Percentiles rank a stretch among this genome's conserved stretches.
Evolutionary conservation across 2,329 filamentous ascomycete genomes (phyloP).

Genomic region (Alternaria hordeiaustralica): DNA sequence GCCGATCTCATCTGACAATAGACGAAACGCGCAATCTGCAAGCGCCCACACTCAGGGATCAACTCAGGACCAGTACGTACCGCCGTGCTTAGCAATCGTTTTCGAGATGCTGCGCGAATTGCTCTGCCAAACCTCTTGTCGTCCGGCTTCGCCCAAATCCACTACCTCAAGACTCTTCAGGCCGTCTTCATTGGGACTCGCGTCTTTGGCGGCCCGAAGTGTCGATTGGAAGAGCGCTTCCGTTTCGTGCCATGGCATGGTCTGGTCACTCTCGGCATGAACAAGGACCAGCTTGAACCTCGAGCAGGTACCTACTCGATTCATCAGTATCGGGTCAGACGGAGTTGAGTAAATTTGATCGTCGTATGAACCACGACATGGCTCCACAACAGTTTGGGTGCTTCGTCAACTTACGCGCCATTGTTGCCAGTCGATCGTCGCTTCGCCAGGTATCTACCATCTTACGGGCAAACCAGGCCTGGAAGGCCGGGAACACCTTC

Average conservation of each 20-base stretch:
- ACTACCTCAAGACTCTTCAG: conserved; percentile 25
- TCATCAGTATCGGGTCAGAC: conserved; percentile 10
- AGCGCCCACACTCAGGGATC: conserved; percentile 3
- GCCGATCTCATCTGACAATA: conserved; percentile 10
- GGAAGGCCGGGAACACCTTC: conserved; percentile 67
- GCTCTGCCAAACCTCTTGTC: conserved; percentile 39
- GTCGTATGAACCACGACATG: background rate
- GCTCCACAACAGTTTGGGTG: background rate
- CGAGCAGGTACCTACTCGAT: conserved; percentile 16
- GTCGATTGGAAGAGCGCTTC: conserved; percentile 41
- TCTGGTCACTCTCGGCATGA: conserved; percentile 43
- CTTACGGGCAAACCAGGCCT: conserved; percentile 67
- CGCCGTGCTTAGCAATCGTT: conserved; percentile 46
- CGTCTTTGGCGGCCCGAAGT: conserved; percentile 30
- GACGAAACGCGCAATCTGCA: conserved; percentile 9
- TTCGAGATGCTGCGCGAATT: conserved; percentile 37
- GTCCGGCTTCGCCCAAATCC: conserved; percentile 45
- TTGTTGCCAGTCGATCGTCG: conserved; percentile 66
- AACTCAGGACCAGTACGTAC: conserved; percentile 28
- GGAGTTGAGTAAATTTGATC: background rate
- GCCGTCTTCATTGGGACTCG: conserved; percentile 16
- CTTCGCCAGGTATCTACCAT: conserved; percentile 84
- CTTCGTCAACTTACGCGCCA: conserved; percentile 50
- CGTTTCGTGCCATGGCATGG: conserved; percentile 46
- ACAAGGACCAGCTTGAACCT: conserved; percentile 39